Conservation (phyloP, 108 stramenopile genomes). For the Cyclotella choctawhatcheeana region DNA sequence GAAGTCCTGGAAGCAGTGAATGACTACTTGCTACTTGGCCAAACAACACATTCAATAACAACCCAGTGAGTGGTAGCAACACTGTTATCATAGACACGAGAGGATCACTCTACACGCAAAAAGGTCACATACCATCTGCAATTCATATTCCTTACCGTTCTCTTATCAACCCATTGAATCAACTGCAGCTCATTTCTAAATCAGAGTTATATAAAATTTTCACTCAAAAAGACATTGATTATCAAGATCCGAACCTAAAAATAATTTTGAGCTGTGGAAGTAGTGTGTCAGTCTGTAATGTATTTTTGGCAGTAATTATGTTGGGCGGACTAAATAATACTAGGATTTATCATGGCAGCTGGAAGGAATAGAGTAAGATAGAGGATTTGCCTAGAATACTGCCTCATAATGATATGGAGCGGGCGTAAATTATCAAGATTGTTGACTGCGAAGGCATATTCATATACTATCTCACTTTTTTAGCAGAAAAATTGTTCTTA, state of each 20-base stretch:
- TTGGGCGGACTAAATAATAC: constrained; percentile 63
- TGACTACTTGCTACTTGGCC: constrained; percentile 17
- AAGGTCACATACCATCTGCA: constrained; percentile 82
- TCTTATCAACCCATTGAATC: constrained; percentile 57
- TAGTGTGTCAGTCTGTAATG: constrained; percentile 77
- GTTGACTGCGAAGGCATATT: not conserved
- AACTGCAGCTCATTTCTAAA: constrained; percentile 53
- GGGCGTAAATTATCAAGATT: not conserved
- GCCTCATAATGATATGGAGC: not conserved
- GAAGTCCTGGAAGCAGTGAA: constrained; percentile 49
- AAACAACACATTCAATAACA: not conserved
- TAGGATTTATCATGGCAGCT: constrained; percentile 80
- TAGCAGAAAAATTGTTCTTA: too few relatives aligned
- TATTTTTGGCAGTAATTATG: constrained; percentile 63
- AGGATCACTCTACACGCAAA: constrained; percentile 54
- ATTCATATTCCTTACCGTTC: constrained; percentile 67
- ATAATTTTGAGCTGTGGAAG: constrained; percentile 76
- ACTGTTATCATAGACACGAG: constrained; percentile 72
- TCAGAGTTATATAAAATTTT: constrained; percentile 58
- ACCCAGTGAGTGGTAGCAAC: constrained; percentile 7
- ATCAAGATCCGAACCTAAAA: constrained; percentile 42
- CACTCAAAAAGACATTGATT: constrained; percentile 51
- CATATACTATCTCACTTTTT: too few relatives aligned
- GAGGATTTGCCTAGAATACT: constrained; percentile 41
- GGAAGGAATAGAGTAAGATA: constrained; percentile 73